Percentiles rank a stretch among this genome's conserved stretches.
phyloP scores from a whole-genome alignment of 176 grass and related monocot genomes.

The Guadua angustifolia region DNA sequence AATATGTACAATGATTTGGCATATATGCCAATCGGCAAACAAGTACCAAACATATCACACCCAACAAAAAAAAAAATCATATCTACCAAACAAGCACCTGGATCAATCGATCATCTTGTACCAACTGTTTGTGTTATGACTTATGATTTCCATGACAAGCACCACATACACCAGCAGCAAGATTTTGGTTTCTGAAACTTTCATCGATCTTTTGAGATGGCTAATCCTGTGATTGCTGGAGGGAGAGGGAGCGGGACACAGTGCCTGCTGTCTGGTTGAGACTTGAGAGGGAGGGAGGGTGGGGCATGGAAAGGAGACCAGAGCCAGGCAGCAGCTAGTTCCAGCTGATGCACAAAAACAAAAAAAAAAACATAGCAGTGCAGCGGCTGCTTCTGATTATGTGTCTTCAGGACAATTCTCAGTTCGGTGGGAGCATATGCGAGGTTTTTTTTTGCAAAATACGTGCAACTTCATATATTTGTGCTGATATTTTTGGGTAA shows the following conservation, averaged over 20 bases:
- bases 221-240: background rate
- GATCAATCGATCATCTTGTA: background rate
- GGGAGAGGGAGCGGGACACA: too few species aligned
- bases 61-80: background rate
- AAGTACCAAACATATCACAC: background rate
- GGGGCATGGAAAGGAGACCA: background rate
- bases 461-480: background rate
- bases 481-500: background rate
- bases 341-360: background rate
- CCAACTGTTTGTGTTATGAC: background rate
- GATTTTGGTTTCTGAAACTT: too few species aligned
- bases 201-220: too few species aligned
- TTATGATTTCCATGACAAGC: background rate
- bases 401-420: background rate
- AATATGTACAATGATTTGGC: background rate
- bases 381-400: background rate
- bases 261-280: background rate
- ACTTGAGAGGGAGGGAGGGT: background rate
- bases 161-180: too few species aligned
- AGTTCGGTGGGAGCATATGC: background rate
- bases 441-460: background rate
- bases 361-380: background rate
- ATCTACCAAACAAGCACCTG: background rate
- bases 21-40: background rate
- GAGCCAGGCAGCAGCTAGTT: background rate